Conservation (phyloP, 257 asterid genomes). For the Thymus mandschuricus region DNA sequence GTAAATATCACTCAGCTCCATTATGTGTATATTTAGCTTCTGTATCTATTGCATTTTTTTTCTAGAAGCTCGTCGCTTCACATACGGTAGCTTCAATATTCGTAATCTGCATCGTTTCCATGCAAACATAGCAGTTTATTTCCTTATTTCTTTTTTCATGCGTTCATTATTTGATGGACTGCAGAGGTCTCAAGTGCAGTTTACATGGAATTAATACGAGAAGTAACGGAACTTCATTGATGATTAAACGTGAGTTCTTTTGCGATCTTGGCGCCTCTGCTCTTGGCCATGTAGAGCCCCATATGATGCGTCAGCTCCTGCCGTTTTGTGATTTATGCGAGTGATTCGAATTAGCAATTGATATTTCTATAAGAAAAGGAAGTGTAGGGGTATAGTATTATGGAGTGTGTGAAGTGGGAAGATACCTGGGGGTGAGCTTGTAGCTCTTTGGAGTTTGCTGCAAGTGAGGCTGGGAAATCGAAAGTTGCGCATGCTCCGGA, state of each 20-base stretch:
- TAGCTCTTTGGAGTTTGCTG: constrained; percentile 44
- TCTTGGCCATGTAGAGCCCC: constrained; percentile 67
- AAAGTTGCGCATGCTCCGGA: constrained; percentile 77
- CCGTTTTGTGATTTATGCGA: background rate
- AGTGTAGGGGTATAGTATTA: no score
- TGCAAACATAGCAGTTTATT: background rate
- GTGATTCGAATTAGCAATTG: background rate
- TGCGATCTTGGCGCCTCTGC: constrained; percentile 69
- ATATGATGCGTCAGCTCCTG: constrained; percentile 66
- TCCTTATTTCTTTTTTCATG: background rate
- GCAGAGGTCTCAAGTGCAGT: background rate
- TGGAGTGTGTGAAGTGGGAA: background rate
- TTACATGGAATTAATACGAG: background rate
- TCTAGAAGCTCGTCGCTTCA: background rate
- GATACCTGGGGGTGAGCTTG: constrained; percentile 65
- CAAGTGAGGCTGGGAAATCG: constrained; percentile 56
- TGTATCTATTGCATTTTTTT: constrained; percentile 22
- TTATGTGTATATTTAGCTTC: constrained; percentile 29
- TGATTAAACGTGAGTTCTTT: constrained; percentile 36
- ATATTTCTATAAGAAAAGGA: no score
- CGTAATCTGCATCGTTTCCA: background rate
- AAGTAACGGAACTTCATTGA: background rate
- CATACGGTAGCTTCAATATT: background rate
- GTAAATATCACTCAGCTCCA: constrained; percentile 27
- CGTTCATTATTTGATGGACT: background rate